These are phyloP conservation scores for Psilocybe mexicana DNA, from an alignment of 1,284 basidiomycete species.

Conservation along the genomic window DNA sequence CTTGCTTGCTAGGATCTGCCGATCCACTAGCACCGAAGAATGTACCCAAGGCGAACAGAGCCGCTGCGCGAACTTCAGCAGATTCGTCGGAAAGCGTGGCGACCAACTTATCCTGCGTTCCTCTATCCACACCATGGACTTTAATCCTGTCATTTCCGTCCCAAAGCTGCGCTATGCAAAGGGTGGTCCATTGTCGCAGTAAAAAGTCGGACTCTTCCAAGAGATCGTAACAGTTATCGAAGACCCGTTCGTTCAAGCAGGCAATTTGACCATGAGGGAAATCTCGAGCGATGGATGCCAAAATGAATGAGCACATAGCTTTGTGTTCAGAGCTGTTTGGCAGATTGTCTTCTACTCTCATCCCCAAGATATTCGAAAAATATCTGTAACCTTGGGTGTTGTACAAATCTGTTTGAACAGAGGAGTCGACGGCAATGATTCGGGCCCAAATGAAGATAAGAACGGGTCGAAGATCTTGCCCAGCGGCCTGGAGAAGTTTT, in stretches of 20 bases:
- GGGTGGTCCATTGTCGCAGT: constrained; percentile 90
- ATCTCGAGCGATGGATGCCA: constrained; percentile 90
- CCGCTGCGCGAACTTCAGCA: constrained; percentile 91
- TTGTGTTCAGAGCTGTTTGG: constrained; percentile 96
- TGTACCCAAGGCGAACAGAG: constrained; percentile 90
- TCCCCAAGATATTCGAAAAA: constrained; percentile 80
- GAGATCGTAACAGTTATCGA: constrained; percentile 87
- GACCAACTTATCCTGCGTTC: constrained; percentile 87
- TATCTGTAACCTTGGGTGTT: constrained; percentile 87
- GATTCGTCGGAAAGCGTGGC: constrained; percentile 85
- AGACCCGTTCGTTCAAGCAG: constrained; percentile 84
- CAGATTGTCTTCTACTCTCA: constrained; percentile 65
- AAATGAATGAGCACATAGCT: constrained; percentile 98
- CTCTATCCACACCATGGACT: constrained; percentile 78
- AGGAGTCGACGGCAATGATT: constrained; percentile 93
- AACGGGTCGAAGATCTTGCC: constrained; percentile 94
- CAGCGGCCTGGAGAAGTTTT: constrained; percentile 93
- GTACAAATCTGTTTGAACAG: constrained; percentile 89
- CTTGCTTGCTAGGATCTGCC: constrained; percentile 60
- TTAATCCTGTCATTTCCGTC: constrained; percentile 91
- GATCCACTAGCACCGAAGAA: constrained; percentile 91
- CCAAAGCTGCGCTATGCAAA: constrained; percentile 97
- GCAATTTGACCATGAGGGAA: constrained; percentile 86
- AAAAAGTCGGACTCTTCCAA: constrained; percentile 91
- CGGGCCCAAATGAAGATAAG: constrained; percentile 99